Evolutionary conservation across 23 red algal species (phyloP).

Genomic region (Agarophyton chilense): DNA sequence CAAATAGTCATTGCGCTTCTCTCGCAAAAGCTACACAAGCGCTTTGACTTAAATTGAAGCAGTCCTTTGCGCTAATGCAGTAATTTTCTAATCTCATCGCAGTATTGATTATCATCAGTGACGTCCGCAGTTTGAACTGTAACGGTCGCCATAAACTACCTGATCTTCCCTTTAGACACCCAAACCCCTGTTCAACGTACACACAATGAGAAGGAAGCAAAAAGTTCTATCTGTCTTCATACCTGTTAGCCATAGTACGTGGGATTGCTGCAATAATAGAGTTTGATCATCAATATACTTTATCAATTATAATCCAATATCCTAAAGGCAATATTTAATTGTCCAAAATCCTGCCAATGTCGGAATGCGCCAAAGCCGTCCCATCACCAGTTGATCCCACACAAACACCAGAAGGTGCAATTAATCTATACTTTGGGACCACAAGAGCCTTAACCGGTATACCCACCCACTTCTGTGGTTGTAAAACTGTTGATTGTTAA

Average conservation of each 20-base stretch:
- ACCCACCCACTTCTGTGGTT: not conserved
- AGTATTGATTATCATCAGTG: not conserved
- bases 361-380: not conserved
- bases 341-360: not conserved
- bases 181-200: conserved; percentile 12
- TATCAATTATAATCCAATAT: conserved; percentile 28
- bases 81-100: not conserved
- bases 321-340: not conserved
- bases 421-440: not conserved
- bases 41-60: too few species aligned
- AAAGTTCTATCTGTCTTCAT: conserved; percentile 24
- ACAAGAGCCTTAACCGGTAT: not conserved
- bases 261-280: conserved; percentile 21
- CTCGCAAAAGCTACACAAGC: not conserved
- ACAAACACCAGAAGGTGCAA: not conserved
- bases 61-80: not conserved
- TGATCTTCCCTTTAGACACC: not conserved
- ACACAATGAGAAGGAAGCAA: not conserved
- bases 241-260: not conserved
- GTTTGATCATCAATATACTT: not conserved
- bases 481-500: not conserved
- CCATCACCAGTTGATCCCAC: not conserved
- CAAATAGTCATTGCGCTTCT: not conserved
- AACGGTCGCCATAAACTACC: conserved; percentile 12
- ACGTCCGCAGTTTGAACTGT: not conserved